Evolutionary conservation across 1,139 yeast species (phyloP), one percentile per base, ranked within the genome.

Genomic region (Yamadazyma friedrichii): DNA sequence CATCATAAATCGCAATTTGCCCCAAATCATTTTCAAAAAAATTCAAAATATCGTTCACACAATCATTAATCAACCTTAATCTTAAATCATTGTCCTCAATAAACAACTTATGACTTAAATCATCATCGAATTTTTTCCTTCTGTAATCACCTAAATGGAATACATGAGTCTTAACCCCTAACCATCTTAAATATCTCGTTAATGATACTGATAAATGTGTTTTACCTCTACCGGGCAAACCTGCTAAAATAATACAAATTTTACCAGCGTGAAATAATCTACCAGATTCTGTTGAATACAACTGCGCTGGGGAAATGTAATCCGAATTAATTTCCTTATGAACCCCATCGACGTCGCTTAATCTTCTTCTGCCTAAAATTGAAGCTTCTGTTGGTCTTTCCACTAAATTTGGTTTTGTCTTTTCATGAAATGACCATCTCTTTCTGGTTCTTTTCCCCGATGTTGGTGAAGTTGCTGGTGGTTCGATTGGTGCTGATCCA

Each of bases 181-280:
- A 70, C 93, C 99, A 93, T 52, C 97, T 75, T 49, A 94, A 72
- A 59, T 91, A 93, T 45, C 98, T 76, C 1, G 97, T 89, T 47
- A 93, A 74, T 10, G 96, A 84, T 20, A 91, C 98, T 6, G 96
- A 85, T 44, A 91, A 74, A 59, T 91, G 93, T 1, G 98, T 93
- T 60, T 93, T 93, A 6, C 98, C 98, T 41, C 98, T 76, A 1
- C 97, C 98, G 1, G 99, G 98, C 46, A 91, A 73, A 0, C 99
- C 99, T 6, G 88, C 95, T 51, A 93, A 73, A 9, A 86, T 88
- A 44, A 93, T 84, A 56, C 95, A 82, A 40, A 93, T 83, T 57
- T 89, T 88, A 3, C 98, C 98, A 3, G 98, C 98, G 56, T 93
- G 98, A 66, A 88, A 93, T 54, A 94, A 70, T 47, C 88, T 74